Evolutionary conservation across 169 alveolate genomes (phyloP), one percentile per base, ranked within the genome.

Genomic region (Ichthyophthirius multifiliis): DNA sequence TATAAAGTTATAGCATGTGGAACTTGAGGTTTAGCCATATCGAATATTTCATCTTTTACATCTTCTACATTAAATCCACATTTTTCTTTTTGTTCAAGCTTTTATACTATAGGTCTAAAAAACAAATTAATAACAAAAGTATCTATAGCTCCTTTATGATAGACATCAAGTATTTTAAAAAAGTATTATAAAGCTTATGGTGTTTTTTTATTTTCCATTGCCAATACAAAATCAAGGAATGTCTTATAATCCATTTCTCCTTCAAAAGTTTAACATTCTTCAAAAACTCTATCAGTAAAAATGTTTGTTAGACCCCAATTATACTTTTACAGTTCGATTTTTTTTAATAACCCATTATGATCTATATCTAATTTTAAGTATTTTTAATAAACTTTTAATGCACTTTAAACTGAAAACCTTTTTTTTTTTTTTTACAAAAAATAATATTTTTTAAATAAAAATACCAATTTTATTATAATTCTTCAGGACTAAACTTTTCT

Each of bases 181-280:
- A 90, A 87, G 62, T 85, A 90, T 62, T 82, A 74, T 3, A 90
- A 74, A 65, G 90, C 78, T 71, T 91, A 76, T 6, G 91, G 91
- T 46, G 90, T 73, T 65, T 93, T 93, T 74, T 91, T 90, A 80
- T 93, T 93, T 77, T 92, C 96, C 94, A 93, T 89, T 0, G 97
- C 97, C 9, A 93, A 84, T 4, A 93, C 97, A 75, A 93, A 93
- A 74, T 93, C 97, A 9, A 90, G 44, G 79, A 93, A 93, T 10
- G 95, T 90, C 65, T 93, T 93, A 67, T 90, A 93, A 78, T 93
- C 97, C 90, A 93, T 90, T 62, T 91, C 97, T 34, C 95, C 95
- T 82, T 90, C 97, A 78, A 90, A 93, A 43, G 95, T 93, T 80
- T 93, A 84, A 71, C 90, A 93, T 76, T 93, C 97, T 85, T 93